A percentile compares a stretch with the other conserved stretches of the same genome.
Evolutionary conservation across 345 rosid species (phyloP).

Genomic region (Linum lewisii): DNA sequence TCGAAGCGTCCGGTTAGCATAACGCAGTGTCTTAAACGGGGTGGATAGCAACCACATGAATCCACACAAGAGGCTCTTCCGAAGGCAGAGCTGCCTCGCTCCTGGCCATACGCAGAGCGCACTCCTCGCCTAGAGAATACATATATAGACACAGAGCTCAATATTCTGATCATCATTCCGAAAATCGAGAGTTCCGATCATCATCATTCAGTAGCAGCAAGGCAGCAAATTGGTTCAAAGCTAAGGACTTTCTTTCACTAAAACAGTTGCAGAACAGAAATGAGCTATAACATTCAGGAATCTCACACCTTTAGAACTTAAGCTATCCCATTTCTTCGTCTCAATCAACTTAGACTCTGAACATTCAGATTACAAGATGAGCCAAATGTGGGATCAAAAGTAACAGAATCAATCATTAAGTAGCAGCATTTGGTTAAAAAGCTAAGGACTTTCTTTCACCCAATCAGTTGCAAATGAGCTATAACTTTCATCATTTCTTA

Average conservation of each 20-base stretch:
- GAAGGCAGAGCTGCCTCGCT: conserved; percentile 68
- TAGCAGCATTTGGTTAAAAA: too few relatives aligned
- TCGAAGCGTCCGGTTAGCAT: conserved; percentile 80
- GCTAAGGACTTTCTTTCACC: too few relatives aligned
- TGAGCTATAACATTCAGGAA: too few relatives aligned
- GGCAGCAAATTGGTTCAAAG: too few relatives aligned
- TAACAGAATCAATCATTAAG: background rate
- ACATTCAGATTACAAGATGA: background rate
- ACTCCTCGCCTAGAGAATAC: conserved; percentile 42
- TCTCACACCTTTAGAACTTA: background rate
- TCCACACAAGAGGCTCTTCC: conserved; percentile 80
- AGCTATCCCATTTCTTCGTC: background rate
- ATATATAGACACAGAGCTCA: too few relatives aligned
- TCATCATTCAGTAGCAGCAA: background rate
- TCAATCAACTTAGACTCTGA: background rate
- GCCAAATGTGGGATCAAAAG: too few relatives aligned
- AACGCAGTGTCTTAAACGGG: conserved; percentile 85
- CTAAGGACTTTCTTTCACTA: too few relatives aligned
- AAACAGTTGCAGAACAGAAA: too few relatives aligned
- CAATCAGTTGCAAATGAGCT: too few relatives aligned
- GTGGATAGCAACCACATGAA: conserved; percentile 58
- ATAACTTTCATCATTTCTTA: too few relatives aligned
- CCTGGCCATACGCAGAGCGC: conserved; percentile 77
- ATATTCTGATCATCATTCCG: too few relatives aligned
- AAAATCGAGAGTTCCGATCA: too few relatives aligned